phyloP scores from a whole-genome alignment of 176 grass and related monocot genomes.

The Bolboschoenus planiculmis region DNA sequence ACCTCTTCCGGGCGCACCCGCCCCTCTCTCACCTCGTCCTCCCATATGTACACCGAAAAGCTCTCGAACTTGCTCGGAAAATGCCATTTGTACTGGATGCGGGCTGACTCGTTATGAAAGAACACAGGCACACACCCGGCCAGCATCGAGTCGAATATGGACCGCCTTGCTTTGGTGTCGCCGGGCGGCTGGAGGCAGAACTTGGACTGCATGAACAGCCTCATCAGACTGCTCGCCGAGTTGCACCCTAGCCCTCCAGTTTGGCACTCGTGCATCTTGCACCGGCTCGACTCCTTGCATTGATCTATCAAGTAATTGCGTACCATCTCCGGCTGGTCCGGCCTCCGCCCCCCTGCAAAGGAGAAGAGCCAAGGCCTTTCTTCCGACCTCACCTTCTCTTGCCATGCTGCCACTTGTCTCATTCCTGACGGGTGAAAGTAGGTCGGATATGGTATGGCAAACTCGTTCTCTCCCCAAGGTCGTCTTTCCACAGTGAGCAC shows the following conservation, averaged over 20 bases:
- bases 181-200: slow-evolving; percentile 70
- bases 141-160: slow-evolving; percentile 56
- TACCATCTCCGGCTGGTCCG: background rate
- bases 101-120: slow-evolving; percentile 52
- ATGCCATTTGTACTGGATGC: slow-evolving; percentile 54
- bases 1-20: slow-evolving; percentile 47
- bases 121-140: slow-evolving; percentile 70
- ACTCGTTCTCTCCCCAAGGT: slow-evolving; percentile 26
- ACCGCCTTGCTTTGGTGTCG: slow-evolving; percentile 55
- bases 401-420: slow-evolving; percentile 44
- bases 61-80: slow-evolving; percentile 32
- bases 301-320: slow-evolving; percentile 41
- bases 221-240: slow-evolving; percentile 30
- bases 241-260: slow-evolving; percentile 30
- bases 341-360: slow-evolving; percentile 36
- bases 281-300: slow-evolving; percentile 36
- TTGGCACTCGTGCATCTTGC: slow-evolving; percentile 41
- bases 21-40: slow-evolving; percentile 44
- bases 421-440: slow-evolving; percentile 51
- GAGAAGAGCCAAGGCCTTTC: slow-evolving; percentile 52
- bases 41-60: slow-evolving; percentile 62
- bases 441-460: slow-evolving; percentile 58
- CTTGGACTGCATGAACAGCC: slow-evolving; percentile 33
- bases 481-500: slow-evolving; percentile 45
- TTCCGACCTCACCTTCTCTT: slow-evolving; percentile 23